Conservation (phyloP, 148 eudicot species). For the Simmondsia chinensis region DNA sequence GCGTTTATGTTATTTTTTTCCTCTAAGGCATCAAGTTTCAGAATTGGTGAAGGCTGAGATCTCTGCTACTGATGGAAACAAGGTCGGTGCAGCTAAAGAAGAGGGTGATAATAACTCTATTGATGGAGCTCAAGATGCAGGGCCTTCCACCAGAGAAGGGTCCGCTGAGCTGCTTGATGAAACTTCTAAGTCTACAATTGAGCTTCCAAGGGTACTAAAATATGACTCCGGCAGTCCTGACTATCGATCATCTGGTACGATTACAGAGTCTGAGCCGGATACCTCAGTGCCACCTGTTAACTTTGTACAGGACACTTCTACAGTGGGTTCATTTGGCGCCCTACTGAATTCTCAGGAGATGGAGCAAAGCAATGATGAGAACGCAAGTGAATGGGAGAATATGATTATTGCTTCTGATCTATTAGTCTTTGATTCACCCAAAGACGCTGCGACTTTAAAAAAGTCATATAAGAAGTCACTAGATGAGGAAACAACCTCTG, state of each 20-base stretch:
- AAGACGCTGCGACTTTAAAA: constrained; percentile 26
- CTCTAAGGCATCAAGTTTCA: constrained; percentile 46
- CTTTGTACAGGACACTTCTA: constrained; percentile 17
- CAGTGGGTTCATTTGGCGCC: constrained; percentile 22
- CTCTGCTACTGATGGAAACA: constrained; percentile 29
- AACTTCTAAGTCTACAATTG: constrained; percentile 24
- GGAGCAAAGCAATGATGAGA: constrained; percentile 33
- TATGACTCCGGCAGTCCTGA: constrained; percentile 40
- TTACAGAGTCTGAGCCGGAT: constrained; percentile 13
- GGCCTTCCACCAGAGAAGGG: constrained; percentile 10
- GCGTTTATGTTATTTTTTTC: constrained; percentile 4
- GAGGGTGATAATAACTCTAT: constrained; percentile 7
- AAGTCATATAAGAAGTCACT: constrained; percentile 25
- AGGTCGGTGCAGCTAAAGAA: constrained; percentile 17
- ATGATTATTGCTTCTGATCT: constrained; percentile 51
- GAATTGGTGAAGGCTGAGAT: constrained; percentile 51
- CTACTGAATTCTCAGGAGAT: constrained; percentile 23
- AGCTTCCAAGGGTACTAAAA: constrained; percentile 27
- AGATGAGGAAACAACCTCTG: constrained; percentile 32
- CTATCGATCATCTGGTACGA: constrained; percentile 11
- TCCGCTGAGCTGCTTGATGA: constrained; percentile 21
- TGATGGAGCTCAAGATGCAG: constrained; percentile 14
- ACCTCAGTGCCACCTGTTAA: constrained; percentile 22
- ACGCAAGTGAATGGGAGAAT: constrained; percentile 53
- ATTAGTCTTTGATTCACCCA: constrained; percentile 62